phyloP scores from a whole-genome alignment of 139 green algal species.

The Chlamydomonas urium region DNA sequence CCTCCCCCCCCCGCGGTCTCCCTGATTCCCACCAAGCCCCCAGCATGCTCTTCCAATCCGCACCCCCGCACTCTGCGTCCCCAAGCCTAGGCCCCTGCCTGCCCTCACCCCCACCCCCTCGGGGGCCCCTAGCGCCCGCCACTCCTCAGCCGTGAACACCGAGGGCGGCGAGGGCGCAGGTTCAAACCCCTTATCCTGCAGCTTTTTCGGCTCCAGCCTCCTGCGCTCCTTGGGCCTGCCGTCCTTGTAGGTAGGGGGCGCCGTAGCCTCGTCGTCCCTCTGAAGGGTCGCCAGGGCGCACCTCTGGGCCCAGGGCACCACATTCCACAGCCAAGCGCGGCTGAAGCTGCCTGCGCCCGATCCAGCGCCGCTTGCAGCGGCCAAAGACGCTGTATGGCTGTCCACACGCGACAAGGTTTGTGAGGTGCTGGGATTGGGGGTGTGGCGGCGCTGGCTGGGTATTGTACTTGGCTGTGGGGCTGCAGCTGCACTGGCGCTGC shows the following conservation, averaged over 20 bases:
- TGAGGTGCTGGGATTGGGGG: no score
- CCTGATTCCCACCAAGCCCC: neutral
- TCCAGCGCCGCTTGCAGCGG: neutral
- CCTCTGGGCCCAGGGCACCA: conserved; percentile 13
- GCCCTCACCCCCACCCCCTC: neutral
- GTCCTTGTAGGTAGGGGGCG: conserved; percentile 4
- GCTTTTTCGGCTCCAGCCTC: neutral
- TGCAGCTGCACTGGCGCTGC: neutral
- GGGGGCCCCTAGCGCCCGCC: neutral
- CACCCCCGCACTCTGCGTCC: neutral
- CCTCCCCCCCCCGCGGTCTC: neutral
- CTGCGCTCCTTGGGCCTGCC: conserved; percentile 5
- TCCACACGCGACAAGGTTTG: no score
- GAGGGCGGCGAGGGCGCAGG: neutral
- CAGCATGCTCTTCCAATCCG: neutral
- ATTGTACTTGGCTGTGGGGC: neutral
- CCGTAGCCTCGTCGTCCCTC: neutral
- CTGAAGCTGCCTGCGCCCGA: neutral
- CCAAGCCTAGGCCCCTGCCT: neutral
- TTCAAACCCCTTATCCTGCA: conserved; percentile 10
- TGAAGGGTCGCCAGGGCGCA: neutral
- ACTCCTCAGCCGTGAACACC: conserved; percentile 15
- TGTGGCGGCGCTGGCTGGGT: no score
- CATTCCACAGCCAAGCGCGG: conserved; percentile 22
- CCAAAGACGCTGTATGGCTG: no score